These are phyloP conservation scores for Leccinellum rugosiceps DNA, from an alignment of 768 basidiomycete genomes.

Conservation along the genomic window DNA sequence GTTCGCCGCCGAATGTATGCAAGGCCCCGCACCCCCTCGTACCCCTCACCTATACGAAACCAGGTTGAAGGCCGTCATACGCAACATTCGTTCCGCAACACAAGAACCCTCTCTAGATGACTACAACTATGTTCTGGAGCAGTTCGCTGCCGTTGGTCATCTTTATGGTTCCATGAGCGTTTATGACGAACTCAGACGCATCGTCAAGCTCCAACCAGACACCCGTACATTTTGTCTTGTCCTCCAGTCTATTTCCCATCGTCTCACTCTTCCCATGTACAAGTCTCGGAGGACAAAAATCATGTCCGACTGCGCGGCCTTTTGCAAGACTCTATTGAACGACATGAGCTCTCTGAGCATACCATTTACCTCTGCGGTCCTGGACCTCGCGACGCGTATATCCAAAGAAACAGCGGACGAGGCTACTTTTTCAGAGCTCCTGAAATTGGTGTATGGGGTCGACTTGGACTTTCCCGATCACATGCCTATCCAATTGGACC, in stretches of 20 bases:
- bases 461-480: constrained; percentile 75
- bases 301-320: constrained; percentile 41
- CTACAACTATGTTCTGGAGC: constrained; percentile 71
- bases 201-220: constrained; percentile 43
- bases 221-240: constrained; percentile 58
- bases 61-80: constrained; percentile 64
- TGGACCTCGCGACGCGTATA: constrained; percentile 68
- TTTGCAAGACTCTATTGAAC: constrained; percentile 48
- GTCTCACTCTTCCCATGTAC: constrained; percentile 57
- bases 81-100: constrained; percentile 57
- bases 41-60: constrained; percentile 57
- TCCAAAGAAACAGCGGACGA: constrained; percentile 59
- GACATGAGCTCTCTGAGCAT: constrained; percentile 54
- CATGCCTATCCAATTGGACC: constrained; percentile 36
- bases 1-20: constrained; percentile 40
- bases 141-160: constrained; percentile 77
- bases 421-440: constrained; percentile 52
- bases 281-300: constrained; percentile 34
- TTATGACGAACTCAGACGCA: constrained; percentile 51
- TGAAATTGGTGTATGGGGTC: constrained; percentile 72
- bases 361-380: constrained; percentile 52
- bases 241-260: constrained; percentile 69
- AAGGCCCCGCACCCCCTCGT: constrained; percentile 34
- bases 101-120: constrained; percentile 52
- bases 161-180: constrained; percentile 56